Base-by-base conservation (phyloP, 1,139 yeast species). In the Arxiozyma slooffiae region DNA sequence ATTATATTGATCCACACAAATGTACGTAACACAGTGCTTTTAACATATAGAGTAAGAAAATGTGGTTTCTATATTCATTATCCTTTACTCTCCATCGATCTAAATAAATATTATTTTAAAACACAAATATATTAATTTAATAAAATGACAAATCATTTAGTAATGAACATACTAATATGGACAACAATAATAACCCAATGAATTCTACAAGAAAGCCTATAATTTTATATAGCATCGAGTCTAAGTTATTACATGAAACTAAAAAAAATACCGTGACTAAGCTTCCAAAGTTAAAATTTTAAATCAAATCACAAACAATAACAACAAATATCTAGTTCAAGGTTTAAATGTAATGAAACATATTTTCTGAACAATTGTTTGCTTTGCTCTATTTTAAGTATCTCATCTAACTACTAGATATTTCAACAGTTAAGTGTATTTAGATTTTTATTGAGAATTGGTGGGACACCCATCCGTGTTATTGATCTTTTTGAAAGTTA, bases 391-490 rank as follows among this genome's bases (percentile, higher is more conserved):
- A 16, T 17, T 6, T 11, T 47, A 18, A 5, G 51, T 53, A 6
- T 52, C 57, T n/a, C 46, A 53, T 17, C 50, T 53, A 41, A 51
- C 48, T 37, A 58, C 58, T 45, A 37, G 41, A 64, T 80, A 53
- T 76, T 79, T 14, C 67, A 67, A 23, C 80, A 80, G 24, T 67
- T 84, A 46, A 75, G 82, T 7, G 69, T 77, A 38, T 85, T 81
- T 64, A 74, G 94, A 64, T 88, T 82, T 61, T 74, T 81, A 52
- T 69, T 84, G 55, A 72, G 94, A 58, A 82, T 83, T 56, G 92
- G 92, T 43, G 78, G 81, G 48, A 74, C 86, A 7, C 89, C 89
- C 3, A 80, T 82, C 63, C 83, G 56, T 48, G 78, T 6, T 53
- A 61, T 26, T 55, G 61, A 26, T 52, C 72, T 48, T 36, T 59